A percentile compares a stretch with the other conserved stretches of the same genome.
phyloP scores from a whole-genome alignment of 768 basidiomycete genomes.

The Termitomyces sp. region DNA sequence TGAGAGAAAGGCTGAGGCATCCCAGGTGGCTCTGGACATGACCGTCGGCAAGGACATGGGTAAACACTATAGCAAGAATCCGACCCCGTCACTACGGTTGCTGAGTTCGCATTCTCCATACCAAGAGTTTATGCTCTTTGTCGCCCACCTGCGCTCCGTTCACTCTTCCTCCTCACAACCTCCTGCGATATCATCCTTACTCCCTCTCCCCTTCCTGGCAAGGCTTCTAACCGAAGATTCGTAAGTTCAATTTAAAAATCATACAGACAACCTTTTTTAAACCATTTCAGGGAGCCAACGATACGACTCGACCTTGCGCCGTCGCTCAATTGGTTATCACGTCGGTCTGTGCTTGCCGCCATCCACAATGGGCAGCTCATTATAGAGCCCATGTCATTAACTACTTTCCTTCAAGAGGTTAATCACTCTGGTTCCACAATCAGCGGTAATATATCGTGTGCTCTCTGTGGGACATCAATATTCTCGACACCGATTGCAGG shows the following conservation, averaged over 20 bases:
- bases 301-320: slow-evolving; percentile 92
- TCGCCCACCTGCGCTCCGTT: slow-evolving; percentile 70
- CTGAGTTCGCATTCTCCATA: slow-evolving; percentile 73
- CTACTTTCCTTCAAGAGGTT: slow-evolving; percentile 54
- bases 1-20: slow-evolving; percentile 48
- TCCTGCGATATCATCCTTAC: slow-evolving; percentile 70
- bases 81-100: slow-evolving; percentile 38
- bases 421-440: slow-evolving; percentile 42
- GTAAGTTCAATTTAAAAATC: slow-evolving; percentile 42
- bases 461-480: slow-evolving; percentile 69
- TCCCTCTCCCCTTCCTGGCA: slow-evolving; percentile 74
- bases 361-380: slow-evolving; percentile 85
- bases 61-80: slow-evolving; percentile 25
- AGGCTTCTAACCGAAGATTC: slow-evolving; percentile 80
- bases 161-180: slow-evolving; percentile 57
- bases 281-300: slow-evolving; percentile 71
- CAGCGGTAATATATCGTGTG: slow-evolving; percentile 61
- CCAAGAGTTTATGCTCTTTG: slow-evolving; percentile 74
- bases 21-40: slow-evolving; percentile 56
- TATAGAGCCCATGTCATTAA: slow-evolving; percentile 79
- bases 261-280: slow-evolving; percentile 13
- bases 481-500: slow-evolving; percentile 31
- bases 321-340: slow-evolving; percentile 90
- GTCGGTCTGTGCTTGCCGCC: slow-evolving; percentile 78
- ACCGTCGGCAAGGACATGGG: slow-evolving; percentile 71